Conservation (phyloP, 306 rosid species). For the Quercus variabilis region DNA sequence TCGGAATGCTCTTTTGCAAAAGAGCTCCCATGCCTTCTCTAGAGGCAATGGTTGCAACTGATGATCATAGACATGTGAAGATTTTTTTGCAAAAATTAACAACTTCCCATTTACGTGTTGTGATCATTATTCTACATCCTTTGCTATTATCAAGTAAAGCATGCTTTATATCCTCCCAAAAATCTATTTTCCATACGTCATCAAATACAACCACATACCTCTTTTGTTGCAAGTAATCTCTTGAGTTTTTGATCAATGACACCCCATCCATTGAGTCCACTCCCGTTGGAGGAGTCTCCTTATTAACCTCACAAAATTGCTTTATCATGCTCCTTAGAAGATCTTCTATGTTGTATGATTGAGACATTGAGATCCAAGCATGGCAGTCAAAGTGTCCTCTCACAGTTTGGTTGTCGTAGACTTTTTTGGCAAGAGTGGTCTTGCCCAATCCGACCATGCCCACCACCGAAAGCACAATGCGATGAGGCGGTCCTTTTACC, state of each 20-base stretch:
- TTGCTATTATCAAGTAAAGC: slow-evolving; percentile 7
- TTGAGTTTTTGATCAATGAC: not conserved
- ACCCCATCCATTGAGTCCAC: not conserved
- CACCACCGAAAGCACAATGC: slow-evolving; percentile 20
- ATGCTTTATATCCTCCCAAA: slow-evolving; percentile 12
- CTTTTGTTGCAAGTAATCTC: slow-evolving; percentile 13
- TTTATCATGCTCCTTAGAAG: slow-evolving; percentile 8
- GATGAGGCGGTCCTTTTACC: not conserved
- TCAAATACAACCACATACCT: slow-evolving; percentile 28
- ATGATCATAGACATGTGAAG: slow-evolving; percentile 3
- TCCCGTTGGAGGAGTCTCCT: slow-evolving; percentile 3
- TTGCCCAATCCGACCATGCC: slow-evolving; percentile 47
- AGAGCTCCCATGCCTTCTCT: slow-evolving; percentile 24
- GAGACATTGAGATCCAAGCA: slow-evolving; percentile 15
- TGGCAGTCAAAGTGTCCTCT: slow-evolving; percentile 16
- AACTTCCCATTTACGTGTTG: slow-evolving; percentile 13
- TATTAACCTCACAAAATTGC: slow-evolving; percentile 15
- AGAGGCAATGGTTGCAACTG: not conserved
- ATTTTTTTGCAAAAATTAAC: slow-evolving; percentile 7
- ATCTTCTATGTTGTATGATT: slow-evolving; percentile 10
- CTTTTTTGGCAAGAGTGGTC: slow-evolving; percentile 25
- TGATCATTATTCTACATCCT: slow-evolving; percentile 21
- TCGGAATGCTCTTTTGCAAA: slow-evolving; percentile 20
- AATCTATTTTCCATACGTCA: slow-evolving; percentile 29
- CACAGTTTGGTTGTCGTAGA: not conserved